phyloP scores from a whole-genome alignment of 1,139 yeast species.

The Diutina sp. region DNA sequence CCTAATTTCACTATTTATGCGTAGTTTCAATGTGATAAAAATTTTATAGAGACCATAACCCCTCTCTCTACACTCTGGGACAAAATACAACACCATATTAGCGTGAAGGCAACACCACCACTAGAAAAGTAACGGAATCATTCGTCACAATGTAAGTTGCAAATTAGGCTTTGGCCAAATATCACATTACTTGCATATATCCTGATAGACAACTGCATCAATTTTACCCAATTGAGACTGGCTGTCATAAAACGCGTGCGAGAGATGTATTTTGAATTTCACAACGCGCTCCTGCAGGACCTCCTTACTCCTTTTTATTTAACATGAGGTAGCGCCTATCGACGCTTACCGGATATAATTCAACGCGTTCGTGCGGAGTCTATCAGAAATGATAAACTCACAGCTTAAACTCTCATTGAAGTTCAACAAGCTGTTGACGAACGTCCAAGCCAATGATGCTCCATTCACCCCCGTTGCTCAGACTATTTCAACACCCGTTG shows the following conservation, averaged over 20 bases:
- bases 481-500: constrained; percentile 29
- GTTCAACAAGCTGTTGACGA: constrained; percentile 17
- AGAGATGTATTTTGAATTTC: not conserved
- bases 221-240: not conserved
- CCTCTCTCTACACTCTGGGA: too few species aligned
- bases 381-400: constrained; percentile 13
- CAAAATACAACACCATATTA: not conserved
- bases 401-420: constrained; percentile 16
- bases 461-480: constrained; percentile 38
- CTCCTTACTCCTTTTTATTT: not conserved
- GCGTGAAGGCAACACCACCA: not conserved
- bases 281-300: not conserved
- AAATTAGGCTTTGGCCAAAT: not conserved
- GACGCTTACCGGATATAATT: not conserved
- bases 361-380: not conserved
- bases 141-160: not conserved
- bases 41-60: too few species aligned
- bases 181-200: not conserved
- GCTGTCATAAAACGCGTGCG: not conserved
- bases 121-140: not conserved
- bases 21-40: too few species aligned
- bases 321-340: constrained; percentile 3
- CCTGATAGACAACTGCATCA: not conserved
- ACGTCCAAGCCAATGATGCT: constrained; percentile 9
- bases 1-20: too few species aligned